phyloP scores from a whole-genome alignment of 306 rosid species.

The Ochetophila trinervis region DNA sequence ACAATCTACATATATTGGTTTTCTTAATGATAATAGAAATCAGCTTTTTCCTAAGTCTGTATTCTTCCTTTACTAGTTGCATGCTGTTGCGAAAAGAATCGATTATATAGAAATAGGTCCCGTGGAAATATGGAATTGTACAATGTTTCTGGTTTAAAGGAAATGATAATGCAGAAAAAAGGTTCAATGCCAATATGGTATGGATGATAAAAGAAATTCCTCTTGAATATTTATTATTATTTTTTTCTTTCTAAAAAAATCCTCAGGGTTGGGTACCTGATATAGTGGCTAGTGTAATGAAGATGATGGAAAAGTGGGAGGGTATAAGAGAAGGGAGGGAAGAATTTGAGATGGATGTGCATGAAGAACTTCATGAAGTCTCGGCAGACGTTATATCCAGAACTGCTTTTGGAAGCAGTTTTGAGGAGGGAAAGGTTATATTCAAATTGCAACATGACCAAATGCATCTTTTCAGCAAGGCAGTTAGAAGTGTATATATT shows the following conservation, averaged over 20 bases:
- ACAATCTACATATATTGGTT: too few species aligned
- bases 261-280: conserved; percentile 73
- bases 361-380: conserved; percentile 47
- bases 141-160: too few species aligned
- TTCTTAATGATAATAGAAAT: too few species aligned
- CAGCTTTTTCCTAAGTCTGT: too few species aligned
- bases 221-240: too few species aligned
- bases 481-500: conserved; percentile 52
- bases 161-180: too few species aligned
- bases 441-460: conserved; percentile 68
- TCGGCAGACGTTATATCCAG: conserved; percentile 73
- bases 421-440: conserved; percentile 61
- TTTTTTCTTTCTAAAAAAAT: conserved; percentile 17
- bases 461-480: conserved; percentile 48
- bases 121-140: too few species aligned
- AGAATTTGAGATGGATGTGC: conserved; percentile 65
- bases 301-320: conserved; percentile 61
- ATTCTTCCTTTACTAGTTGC: too few species aligned
- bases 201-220: too few species aligned
- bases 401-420: conserved; percentile 75
- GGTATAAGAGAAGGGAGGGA: conserved; percentile 40
- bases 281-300: conserved; percentile 47
- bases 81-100: too few species aligned
- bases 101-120: too few species aligned
- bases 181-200: too few species aligned